Conservation (phyloP, 2,329 filamentous ascomycete species). For the Ascochyta fabae region DNA sequence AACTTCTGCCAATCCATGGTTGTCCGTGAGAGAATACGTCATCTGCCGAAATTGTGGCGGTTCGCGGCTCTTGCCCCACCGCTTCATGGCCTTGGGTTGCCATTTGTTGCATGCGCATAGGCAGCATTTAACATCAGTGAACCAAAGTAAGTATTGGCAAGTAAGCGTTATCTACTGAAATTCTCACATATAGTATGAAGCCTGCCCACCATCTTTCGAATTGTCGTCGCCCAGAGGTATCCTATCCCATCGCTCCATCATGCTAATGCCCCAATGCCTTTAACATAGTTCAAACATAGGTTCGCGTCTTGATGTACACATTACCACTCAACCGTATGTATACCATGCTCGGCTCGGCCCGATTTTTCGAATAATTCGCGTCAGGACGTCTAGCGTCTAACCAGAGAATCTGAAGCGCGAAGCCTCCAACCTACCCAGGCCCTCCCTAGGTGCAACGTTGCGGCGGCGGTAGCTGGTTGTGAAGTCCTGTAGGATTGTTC, state of each 20-base stretch:
- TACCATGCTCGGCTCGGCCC: background rate
- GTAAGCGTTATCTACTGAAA: conserved; percentile 5
- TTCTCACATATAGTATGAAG: conserved; percentile 2
- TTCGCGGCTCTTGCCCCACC: conserved; percentile 6
- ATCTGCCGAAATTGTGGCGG: conserved; percentile 10
- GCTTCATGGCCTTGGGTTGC: background rate
- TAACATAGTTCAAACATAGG: conserved; percentile 7
- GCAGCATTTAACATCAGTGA: background rate
- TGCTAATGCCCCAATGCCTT: conserved; percentile 18
- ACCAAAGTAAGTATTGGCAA: conserved; percentile 4
- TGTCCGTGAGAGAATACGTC: conserved; percentile 11
- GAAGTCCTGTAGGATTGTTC: conserved; percentile 90
- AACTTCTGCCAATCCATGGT: conserved; percentile 2
- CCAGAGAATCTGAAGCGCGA: conserved; percentile 79
- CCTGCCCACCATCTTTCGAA: conserved; percentile 3
- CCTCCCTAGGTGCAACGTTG: conserved; percentile 94
- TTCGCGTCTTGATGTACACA: conserved; percentile 7
- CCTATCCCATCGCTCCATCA: conserved; percentile 18
- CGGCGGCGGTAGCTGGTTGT: conserved; percentile 91
- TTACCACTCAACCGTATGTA: conserved; percentile 4
- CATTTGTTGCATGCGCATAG: background rate
- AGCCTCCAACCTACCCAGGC: conserved; percentile 84
- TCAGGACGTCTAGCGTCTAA: conserved; percentile 27
- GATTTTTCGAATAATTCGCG: background rate
- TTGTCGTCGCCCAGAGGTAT: conserved; percentile 16